Conservation (phyloP, 768 basidiomycete species). For the Hydnomerulius pinastri region DNA sequence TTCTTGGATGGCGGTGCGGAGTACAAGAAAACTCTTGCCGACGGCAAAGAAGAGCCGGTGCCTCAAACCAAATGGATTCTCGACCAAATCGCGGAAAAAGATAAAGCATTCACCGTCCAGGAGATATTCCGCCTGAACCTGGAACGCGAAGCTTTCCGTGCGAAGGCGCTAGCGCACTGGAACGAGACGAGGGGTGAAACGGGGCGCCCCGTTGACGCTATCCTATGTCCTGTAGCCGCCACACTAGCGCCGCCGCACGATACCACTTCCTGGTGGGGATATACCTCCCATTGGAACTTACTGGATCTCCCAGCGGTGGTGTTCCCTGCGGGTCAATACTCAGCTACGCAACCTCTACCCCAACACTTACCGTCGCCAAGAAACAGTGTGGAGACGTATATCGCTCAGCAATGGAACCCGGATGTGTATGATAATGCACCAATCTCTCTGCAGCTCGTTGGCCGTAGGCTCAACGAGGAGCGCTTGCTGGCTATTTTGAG, state of each 20-base stretch:
- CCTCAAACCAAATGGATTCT: constrained; percentile 48
- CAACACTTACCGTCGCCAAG: constrained; percentile 26
- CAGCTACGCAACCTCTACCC: constrained; percentile 21
- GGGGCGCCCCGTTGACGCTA: constrained; percentile 49
- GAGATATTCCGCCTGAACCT: constrained; percentile 48
- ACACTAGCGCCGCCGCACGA: constrained; percentile 51
- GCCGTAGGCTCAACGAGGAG: constrained; percentile 52
- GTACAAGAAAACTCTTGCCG: constrained; percentile 39
- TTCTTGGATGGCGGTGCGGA: constrained; percentile 51
- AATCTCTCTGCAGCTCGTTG: constrained; percentile 50
- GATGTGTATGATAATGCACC: constrained; percentile 45
- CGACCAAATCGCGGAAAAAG: constrained; percentile 38
- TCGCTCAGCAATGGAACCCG: constrained; percentile 44
- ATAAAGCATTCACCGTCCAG: constrained; percentile 39
- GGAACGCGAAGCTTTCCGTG: constrained; percentile 45
- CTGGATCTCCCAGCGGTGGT: constrained; percentile 49
- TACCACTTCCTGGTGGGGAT: constrained; percentile 50
- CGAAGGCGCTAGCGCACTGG: constrained; percentile 45
- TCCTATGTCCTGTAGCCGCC: constrained; percentile 48
- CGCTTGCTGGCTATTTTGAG: constrained; percentile 46
- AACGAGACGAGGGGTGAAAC: constrained; percentile 37
- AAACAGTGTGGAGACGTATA: constrained; percentile 37
- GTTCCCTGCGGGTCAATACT: constrained; percentile 46
- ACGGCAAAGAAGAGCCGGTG: constrained; percentile 38
- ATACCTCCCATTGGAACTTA: constrained; percentile 56